Percentiles rank a stretch among this genome's conserved stretches.
These are phyloP conservation scores for Gastrolobium bilobum DNA, from an alignment of 306 rosid species.

Conservation along the genomic window DNA sequence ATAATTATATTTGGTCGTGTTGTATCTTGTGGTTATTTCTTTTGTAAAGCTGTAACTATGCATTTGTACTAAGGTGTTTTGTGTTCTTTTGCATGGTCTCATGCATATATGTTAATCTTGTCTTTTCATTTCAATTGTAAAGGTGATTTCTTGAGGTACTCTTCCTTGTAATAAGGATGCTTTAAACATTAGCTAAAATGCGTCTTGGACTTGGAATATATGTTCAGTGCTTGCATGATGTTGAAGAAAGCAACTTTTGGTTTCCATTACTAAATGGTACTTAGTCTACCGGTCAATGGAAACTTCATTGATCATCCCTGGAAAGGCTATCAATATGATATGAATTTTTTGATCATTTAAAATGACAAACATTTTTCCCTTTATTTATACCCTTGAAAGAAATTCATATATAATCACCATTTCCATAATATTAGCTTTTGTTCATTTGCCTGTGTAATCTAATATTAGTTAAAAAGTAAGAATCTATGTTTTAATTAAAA, in stretches of 20 bases:
- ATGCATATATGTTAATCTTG: slow-evolving; percentile 18
- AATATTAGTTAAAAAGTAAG: not conserved
- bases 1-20: slow-evolving; percentile 1
- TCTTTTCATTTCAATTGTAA: slow-evolving; percentile 24
- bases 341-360: too few species aligned
- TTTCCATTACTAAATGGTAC: not conserved
- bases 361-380: too few species aligned
- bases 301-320: not conserved
- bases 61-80: slow-evolving; percentile 4
- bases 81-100: slow-evolving; percentile 9
- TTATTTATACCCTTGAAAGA: not conserved
- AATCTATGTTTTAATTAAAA: not conserved
- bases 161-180: not conserved
- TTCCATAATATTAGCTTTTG: not conserved
- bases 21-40: slow-evolving; percentile 29
- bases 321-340: not conserved
- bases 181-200: slow-evolving; percentile 24
- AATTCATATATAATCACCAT: slow-evolving; percentile 11
- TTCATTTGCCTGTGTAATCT: slow-evolving; percentile 33
- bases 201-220: slow-evolving; percentile 32
- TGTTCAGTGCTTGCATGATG: slow-evolving; percentile 15
- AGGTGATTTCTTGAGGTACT: slow-evolving; percentile 15
- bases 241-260: slow-evolving; percentile 29
- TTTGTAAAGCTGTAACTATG: slow-evolving; percentile 3
- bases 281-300: not conserved